Conservation (phyloP, 2,329 filamentous ascomycete genomes). For the Neoarthrinium moseri region DNA sequence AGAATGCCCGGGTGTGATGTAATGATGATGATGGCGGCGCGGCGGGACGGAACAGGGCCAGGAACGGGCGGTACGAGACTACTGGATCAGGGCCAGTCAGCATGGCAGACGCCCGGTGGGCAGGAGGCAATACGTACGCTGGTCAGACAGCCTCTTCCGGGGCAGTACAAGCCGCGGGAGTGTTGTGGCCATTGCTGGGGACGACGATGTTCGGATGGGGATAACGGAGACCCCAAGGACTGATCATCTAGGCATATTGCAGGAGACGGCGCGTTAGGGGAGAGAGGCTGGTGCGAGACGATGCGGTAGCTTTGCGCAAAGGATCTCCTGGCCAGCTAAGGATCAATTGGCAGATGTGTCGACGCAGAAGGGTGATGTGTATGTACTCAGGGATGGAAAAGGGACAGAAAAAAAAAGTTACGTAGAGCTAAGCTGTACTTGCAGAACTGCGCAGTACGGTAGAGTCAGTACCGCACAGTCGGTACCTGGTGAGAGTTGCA, state of each 20-base stretch:
- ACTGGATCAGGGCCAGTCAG: not conserved
- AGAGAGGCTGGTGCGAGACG: not conserved
- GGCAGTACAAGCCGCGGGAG: constrained; percentile 8
- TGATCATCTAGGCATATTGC: not conserved
- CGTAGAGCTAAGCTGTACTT: too few species aligned
- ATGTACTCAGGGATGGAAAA: too few species aligned
- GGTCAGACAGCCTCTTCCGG: constrained; percentile 5
- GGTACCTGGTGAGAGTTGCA: too few species aligned
- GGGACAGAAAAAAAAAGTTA: too few species aligned
- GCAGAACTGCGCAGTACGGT: too few species aligned
- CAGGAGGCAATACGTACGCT: not conserved
- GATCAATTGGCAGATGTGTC: too few species aligned
- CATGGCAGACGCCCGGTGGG: not conserved
- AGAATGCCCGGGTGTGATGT: constrained; percentile 19
- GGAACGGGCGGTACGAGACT: not conserved
- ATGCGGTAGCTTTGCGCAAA: too few species aligned
- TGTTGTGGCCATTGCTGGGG: constrained; percentile 11
- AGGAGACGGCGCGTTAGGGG: not conserved
- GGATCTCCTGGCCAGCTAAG: too few species aligned
- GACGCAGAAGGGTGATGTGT: too few species aligned
- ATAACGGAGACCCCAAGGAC: constrained; percentile 3
- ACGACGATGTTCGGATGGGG: constrained; percentile 5
- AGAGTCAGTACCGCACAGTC: too few species aligned
- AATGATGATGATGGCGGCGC: constrained; percentile 5
- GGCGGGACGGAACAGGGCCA: not conserved